These are phyloP conservation scores for Fraxinus angustifolia DNA, from an alignment of 305 asterid genomes.

Conservation along the genomic window DNA sequence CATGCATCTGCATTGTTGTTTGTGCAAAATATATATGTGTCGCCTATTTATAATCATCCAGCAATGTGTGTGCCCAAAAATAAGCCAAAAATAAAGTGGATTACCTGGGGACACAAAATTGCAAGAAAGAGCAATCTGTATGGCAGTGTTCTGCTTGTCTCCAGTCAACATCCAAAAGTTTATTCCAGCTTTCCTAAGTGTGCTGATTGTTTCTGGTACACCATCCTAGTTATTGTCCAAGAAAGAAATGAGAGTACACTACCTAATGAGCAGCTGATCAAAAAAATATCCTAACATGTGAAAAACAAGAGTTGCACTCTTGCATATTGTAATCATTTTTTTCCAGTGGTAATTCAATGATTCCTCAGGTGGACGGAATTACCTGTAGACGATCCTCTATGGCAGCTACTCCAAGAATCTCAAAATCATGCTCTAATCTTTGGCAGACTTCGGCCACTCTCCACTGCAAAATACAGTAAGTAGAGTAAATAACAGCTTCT, in stretches of 20 bases:
- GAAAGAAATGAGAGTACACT: conserved; percentile 16
- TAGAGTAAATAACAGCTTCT: conserved; percentile 12
- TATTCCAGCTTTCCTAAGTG: conserved; percentile 90
- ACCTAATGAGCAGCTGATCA: conserved; percentile 20
- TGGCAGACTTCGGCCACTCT: conserved; percentile 96
- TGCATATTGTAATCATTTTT: conserved; percentile 19
- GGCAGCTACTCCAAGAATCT: conserved; percentile 95
- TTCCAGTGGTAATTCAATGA: conserved; percentile 12
- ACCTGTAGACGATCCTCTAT: conserved; percentile 98
- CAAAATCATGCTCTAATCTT: conserved; percentile 77
- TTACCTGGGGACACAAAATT: conserved; percentile 94
- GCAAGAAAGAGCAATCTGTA: conserved; percentile 96
- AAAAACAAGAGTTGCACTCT: not conserved
- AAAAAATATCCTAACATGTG: conserved; percentile 7
- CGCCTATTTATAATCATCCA: not conserved
- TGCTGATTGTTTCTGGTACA: conserved; percentile 90
- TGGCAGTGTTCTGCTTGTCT: conserved; percentile 90
- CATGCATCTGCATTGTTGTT: conserved; percentile 2
- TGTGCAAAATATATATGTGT: not conserved
- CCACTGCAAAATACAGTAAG: conserved; percentile 52
- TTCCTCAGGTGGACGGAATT: conserved; percentile 23
- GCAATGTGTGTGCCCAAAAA: not conserved
- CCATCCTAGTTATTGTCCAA: conserved; percentile 61
- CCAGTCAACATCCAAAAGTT: conserved; percentile 99
- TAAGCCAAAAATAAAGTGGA: conserved; percentile 10